Base-by-base conservation (phyloP, 257 asterid species). In the Solanum appendiculatum region DNA sequence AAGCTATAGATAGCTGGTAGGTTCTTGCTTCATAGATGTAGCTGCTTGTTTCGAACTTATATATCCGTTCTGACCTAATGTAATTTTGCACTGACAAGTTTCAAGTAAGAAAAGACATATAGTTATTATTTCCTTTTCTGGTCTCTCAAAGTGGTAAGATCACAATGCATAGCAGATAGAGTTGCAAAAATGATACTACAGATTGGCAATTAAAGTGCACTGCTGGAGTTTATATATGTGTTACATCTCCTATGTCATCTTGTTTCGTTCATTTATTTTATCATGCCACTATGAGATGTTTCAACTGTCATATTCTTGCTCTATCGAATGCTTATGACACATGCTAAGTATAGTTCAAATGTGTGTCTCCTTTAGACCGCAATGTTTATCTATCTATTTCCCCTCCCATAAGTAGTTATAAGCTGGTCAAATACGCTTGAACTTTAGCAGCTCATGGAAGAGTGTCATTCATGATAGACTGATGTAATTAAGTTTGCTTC, bases 1-100 rank as follows among this genome's bases (percentile, higher is more conserved):
- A 95, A 91, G 99, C 99, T 27, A 93, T 97, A 74, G 98, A 97
- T 8, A 97, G 98, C 94, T 97, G 99, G 99, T 97, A 91, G 60
- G 90, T 85, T 83, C 89, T 74, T 86, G 63, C 33, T 85, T 23
- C 48, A 29, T n/a, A 54, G 31, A 12, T 56, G 9, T 56, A 86
- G 21, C 40, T 48, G 68, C 20, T 16, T 81, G 64, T 81, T 6
- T 48, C 16, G 2, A 81, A 81, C 31, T 48, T 81, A 31, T 44
- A 5, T 83, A 78, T 60, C 42, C 25, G 13, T 74, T 82, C 21
- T 42, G 85, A 25, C 68, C 40, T 81, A 81, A 48, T 48, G 20
- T 81, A 63, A 29, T 20, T 69, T 66, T 85, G 31, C 27, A 16
- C 64, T 3, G 20, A 64, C 11, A 40, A 69, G 33, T 20, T 85